Base-by-base conservation (phyloP, 2,329 filamentous ascomycete genomes). In the Aureobasidium sp. region DNA sequence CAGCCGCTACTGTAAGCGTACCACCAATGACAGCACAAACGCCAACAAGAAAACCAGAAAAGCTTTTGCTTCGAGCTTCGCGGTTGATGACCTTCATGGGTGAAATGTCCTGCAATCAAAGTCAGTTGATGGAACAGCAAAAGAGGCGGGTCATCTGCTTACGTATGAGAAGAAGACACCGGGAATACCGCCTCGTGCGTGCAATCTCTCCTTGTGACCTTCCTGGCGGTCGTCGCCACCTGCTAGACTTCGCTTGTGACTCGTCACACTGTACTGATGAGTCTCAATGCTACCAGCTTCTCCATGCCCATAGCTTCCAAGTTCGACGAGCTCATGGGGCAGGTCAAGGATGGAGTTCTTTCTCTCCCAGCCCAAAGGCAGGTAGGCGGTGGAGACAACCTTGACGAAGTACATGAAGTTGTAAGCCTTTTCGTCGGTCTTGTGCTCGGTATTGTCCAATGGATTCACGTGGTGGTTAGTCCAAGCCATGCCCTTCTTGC, bases 391-490 rank as follows among this genome's bases (percentile, higher is more conserved):
- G 3, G 90, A 91, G 36, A 99, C 94, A 62, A 99, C 94, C 81
- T 99, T 99, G 76, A 99, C 83, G 76, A 99, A 99, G 80, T 99
- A 99, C 91, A 97, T 96, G 76, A 87, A 99, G 80, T 97, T 99
- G 81, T 83, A 97, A 66, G 89, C 89, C 68, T 90, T 84, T 70
- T 97, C 91, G 39, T 83, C 79, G 2, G 91, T 95, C 58, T 81
- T 77, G 79, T 97, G 91, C 66, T 83, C 79, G 3, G 88, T 89
- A 59, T 83, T 82, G 71, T 99, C 95, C 5, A 99, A 84, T 5
- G 94, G 94, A 76, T 97, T 97, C 68, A 90, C 77, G 75, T 97
- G 91, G 76, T 96, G 90, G 75, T 91, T 92, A 12, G 89, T 91
- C 90, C 90, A 96, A 64, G 79, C 82, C 71, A 77, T 79, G 10